These are phyloP conservation scores for Penicillium sp. DNA, from an alignment of 2,329 filamentous ascomycete species.

Conservation along the genomic window DNA sequence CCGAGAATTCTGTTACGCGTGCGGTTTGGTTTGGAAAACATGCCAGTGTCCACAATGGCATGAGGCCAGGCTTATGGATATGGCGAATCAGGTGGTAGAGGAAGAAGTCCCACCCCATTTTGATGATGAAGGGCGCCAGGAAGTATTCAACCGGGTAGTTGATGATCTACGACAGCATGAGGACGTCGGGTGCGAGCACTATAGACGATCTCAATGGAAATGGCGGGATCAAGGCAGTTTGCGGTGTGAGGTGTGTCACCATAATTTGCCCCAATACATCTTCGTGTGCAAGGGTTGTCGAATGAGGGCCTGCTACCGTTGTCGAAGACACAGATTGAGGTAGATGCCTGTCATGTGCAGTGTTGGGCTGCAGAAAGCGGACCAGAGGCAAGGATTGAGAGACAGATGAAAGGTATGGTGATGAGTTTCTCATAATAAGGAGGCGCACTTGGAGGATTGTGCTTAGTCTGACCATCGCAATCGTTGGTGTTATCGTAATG, in stretches of 20 bases:
- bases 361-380: no score
- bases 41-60: conserved; percentile 13
- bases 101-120: conserved; percentile 9
- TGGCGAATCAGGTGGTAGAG: conserved; percentile 5
- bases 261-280: conserved; percentile 5
- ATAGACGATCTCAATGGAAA: conserved; percentile 12
- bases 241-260: neutral
- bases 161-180: conserved; percentile 9
- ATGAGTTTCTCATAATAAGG: no score
- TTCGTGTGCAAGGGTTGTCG: conserved; percentile 12
- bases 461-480: no score
- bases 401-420: no score
- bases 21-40: conserved; percentile 8
- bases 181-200: conserved; percentile 11
- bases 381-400: no score
- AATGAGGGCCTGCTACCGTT: conserved; percentile 10
- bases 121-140: neutral
- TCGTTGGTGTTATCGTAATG: no score
- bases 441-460: no score
- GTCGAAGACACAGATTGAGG: conserved; percentile 3
- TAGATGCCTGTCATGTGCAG: neutral
- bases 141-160: conserved; percentile 4
- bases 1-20: conserved; percentile 12
- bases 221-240: neutral
- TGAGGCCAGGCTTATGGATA: conserved; percentile 3